Evolutionary conservation across 305 asterid genomes (phyloP), one percentile per base, ranked within the genome.

Genomic region (Petunia hybrid): DNA sequence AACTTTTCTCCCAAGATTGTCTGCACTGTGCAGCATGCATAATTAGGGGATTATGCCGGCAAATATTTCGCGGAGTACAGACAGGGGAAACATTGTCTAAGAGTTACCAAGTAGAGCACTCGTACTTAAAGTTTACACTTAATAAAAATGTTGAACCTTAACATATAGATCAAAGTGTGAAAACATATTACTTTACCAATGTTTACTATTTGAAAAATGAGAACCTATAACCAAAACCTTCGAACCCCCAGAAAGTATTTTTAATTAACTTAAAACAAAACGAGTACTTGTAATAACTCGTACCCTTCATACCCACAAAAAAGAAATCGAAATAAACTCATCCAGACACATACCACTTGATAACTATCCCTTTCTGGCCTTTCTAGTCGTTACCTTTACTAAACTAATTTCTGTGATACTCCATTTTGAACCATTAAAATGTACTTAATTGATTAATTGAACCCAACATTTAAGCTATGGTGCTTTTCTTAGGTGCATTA

Each of bases 291-390:
- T 7, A 12, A n/a, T n/a, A n/a, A n/a, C n/a, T n/a, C n/a, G n/a
- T n/a, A n/a, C n/a, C n/a, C n/a, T n/a, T n/a, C n/a, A n/a, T n/a
- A n/a, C 8, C 8, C 22, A 41, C 76, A 41, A 43, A 13, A n/a
- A 68, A 41, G 9, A 40, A 13, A 5, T 68, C 3, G 31, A 71
- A 71, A n/a, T 46, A 22, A 71, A 4, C 38, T 42, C 60, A 38
- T 63, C 6, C 8, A 38, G 39, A 53, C 63, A 71, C 77, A 82
- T 76, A 40, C n/a, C 81, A 79, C 75, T 80, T 63, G 36, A 55
- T 76, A 64, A 87, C 83, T 82, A 83, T 89, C 87, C 8, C 82
- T 87, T 85, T 86, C 86, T 42, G 48, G 39, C 71, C 51, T 59
- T 64, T 74, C 35, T 64, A 53, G 12, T 10, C 36, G 48, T 12